Conservation (phyloP, 345 rosid genomes). For the Nephelium lappaceum region DNA sequence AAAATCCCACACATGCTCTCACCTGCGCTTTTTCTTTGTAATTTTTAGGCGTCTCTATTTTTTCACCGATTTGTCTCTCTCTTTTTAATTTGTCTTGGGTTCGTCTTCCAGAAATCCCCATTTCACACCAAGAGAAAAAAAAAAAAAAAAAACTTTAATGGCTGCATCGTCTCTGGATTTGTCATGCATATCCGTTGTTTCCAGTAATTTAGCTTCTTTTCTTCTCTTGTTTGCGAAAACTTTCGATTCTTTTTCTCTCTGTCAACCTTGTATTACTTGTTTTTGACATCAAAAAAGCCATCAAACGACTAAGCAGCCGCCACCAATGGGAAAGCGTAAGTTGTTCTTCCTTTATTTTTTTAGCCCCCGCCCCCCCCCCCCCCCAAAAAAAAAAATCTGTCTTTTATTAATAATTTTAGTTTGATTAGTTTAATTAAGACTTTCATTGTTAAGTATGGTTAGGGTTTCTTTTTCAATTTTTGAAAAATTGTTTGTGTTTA, state of each 20-base stretch:
- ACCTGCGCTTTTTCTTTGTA: not conserved
- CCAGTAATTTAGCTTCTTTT: constrained; percentile 30
- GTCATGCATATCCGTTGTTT: constrained; percentile 25
- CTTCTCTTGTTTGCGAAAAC: constrained; percentile 27
- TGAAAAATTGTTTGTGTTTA: not conserved
- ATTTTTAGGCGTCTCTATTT: constrained; percentile 7
- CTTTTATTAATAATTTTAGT: constrained; percentile 13
- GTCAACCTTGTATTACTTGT: constrained; percentile 33
- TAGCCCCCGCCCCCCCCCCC: too few relatives aligned
- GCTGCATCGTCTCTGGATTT: constrained; percentile 52
- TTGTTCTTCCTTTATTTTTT: constrained; percentile 7
- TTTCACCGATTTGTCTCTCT: too few relatives aligned
- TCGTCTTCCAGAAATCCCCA: not conserved
- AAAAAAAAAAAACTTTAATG: constrained; percentile 44
- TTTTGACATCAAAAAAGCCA: constrained; percentile 25
- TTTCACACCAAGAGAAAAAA: not conserved
- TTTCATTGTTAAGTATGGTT: not conserved
- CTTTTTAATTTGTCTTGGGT: not conserved
- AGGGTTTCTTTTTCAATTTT: not conserved
- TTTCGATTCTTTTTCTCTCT: constrained; percentile 34
- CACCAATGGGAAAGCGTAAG: constrained; percentile 81
- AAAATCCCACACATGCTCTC: not conserved
- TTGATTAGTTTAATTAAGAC: constrained; percentile 7
- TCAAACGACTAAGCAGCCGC: constrained; percentile 20
- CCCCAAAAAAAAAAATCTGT: not conserved